Conservation (phyloP, 2,329 filamentous ascomycete genomes). For the Blastomyces silverae region DNA sequence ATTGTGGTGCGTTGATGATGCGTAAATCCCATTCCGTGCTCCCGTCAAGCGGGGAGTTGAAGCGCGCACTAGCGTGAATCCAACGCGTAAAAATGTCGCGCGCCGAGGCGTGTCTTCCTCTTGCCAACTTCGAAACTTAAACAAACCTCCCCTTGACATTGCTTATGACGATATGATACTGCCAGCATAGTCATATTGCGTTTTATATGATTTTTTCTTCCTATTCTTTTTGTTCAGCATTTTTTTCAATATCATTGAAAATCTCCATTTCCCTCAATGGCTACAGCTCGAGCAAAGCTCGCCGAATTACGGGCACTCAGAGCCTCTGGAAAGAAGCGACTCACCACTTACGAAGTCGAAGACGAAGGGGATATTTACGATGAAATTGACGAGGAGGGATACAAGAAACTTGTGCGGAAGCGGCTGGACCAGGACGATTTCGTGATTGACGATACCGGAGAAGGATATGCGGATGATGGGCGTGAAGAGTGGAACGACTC, state of each 20-base stretch:
- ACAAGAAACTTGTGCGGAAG: conserved; percentile 89
- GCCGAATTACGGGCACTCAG: conserved; percentile 79
- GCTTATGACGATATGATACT: conserved; percentile 6
- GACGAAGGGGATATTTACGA: conserved; percentile 85
- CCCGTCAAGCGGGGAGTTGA: neutral
- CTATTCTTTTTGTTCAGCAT: neutral
- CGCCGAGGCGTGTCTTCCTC: neutral
- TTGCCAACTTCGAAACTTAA: neutral
- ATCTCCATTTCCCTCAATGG: conserved; percentile 15
- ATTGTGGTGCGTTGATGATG: neutral
- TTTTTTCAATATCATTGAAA: neutral
- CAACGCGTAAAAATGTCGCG: conserved; percentile 9
- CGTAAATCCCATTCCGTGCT: neutral
- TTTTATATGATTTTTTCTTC: neutral
- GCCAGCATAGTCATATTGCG: neutral
- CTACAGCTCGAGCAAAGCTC: conserved; percentile 24
- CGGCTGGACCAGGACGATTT: conserved; percentile 93
- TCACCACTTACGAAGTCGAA: conserved; percentile 78
- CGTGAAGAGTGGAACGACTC: conserved; percentile 87
- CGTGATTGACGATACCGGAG: conserved; percentile 92
- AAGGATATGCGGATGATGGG: conserved; percentile 88
- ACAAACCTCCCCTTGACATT: neutral
- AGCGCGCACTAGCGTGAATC: conserved; percentile 7
- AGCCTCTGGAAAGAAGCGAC: conserved; percentile 82
- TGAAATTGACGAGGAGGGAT: conserved; percentile 91